Evolutionary conservation across 2,329 filamentous ascomycete genomes (phyloP), one percentile per base, ranked within the genome.

Genomic region (Penicillium sp.): DNA sequence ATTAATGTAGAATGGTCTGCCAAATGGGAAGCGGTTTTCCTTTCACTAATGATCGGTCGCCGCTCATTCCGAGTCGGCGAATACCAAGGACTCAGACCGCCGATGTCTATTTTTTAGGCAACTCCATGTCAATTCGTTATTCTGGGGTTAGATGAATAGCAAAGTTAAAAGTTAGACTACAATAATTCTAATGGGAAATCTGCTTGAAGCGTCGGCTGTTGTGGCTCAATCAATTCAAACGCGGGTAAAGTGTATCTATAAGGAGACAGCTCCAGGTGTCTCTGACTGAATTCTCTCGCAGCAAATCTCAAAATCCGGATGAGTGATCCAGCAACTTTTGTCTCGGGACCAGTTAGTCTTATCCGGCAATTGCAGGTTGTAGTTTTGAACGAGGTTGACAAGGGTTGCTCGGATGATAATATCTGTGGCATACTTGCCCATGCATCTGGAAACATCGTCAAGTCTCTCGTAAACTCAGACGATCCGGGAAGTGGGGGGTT

Each of bases 341-440:
- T 42, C 38, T 42, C 38, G 38, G n/a, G 16, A n/a, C 38, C 38
- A 19, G 38, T 4, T 42, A 42, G 38, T 42, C 38, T 42, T 42
- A 19, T 42, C 16, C 38, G 19, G 38, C 38, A 42, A 42, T n/a
- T n/a, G 38, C n/a, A 42, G 38, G 4, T 42, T 42, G 14, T 42
- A 42, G 38, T 42, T 42, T n/a, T 42, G 38, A 10, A 42, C 38
- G 38, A 42, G 38, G 38, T 42, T 42, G 38, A 42, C 38, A 42
- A 42, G 16, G 10, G 38, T 42, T n/a, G 26, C 46, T 30, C 46
- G 46, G 30, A 49, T 49, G 16, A 49, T 49, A 49, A 49, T 49
- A 49, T 49, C 46, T 40, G 28, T 45, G 42, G 35, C 43, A 49
- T 57, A 49, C 14, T 26, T n/a, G 46, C 54, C 43, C 42, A 57